phyloP scores from a whole-genome alignment of 257 asterid genomes.

The Coffea eugenioides region DNA sequence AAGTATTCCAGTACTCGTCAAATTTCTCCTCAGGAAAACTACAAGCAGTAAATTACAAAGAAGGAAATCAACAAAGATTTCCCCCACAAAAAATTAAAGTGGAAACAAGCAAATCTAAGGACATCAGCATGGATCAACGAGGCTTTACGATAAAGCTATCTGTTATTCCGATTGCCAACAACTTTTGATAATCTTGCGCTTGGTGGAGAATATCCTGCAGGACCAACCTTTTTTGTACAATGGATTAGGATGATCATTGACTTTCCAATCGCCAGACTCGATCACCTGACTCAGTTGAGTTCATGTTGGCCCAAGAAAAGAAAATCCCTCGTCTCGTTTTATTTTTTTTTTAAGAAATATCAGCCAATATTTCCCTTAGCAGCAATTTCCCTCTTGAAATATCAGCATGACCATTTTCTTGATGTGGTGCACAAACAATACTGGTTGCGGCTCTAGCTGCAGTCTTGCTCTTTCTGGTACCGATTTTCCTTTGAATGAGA shows the following conservation, averaged over 20 bases:
- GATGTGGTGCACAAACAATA: slow-evolving; percentile 14
- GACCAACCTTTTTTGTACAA: neutral
- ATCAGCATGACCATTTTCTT: slow-evolving; percentile 14
- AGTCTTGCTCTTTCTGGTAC: slow-evolving; percentile 10
- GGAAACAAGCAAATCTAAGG: neutral
- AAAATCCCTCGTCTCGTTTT: slow-evolving; percentile 3
- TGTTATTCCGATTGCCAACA: slow-evolving; percentile 30
- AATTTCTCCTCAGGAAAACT: neutral
- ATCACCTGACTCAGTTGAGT: neutral
- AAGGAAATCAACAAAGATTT: slow-evolving; percentile 4
- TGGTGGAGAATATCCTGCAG: slow-evolving; percentile 23
- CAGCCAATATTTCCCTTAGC: slow-evolving; percentile 64
- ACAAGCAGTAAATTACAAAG: neutral
- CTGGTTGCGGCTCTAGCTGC: neutral
- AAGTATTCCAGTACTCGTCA: neutral
- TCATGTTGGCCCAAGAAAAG: neutral
- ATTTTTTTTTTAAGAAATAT: slow-evolving; percentile 28
- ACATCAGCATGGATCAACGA: slow-evolving; percentile 16
- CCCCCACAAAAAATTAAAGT: neutral
- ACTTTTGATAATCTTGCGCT: slow-evolving; percentile 41
- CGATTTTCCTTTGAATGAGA: slow-evolving; percentile 27
- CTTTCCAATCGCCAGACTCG: neutral
- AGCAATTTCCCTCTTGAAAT: slow-evolving; percentile 41
- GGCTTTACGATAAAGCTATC: neutral
- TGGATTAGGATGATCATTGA: neutral